Base-by-base conservation (phyloP, 345 rosid species). In the Euphorbia peplus region DNA sequence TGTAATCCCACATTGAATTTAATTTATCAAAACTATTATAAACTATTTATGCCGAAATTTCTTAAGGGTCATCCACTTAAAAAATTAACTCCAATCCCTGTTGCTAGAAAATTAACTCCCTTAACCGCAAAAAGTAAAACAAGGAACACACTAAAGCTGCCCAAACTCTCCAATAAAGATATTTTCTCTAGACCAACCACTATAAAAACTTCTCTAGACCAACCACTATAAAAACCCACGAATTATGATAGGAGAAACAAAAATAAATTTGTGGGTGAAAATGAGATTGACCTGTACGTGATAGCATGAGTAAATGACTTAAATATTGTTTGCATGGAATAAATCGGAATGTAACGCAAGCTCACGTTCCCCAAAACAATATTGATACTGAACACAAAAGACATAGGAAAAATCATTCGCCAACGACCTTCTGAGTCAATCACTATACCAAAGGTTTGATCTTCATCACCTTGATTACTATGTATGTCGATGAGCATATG, bases 281-380 rank as follows among this genome's bases (percentile, higher is more conserved):
- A 30, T 24, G 28, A 51, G 60, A 55, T 81, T 44, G 39, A 95
- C 99, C 99, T 83, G 99, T n/a, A n/a, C n/a, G n/a, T 95, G 61
- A 98, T 95, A 51, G 99, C 99, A 28, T 98, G 99, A 69, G 99
- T 95, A 72, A 95, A 95, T 28, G 99, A 95, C 80, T 95, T 95
- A 39, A 95, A n/a, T n/a, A n/a, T 95, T 0, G 99, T 95, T 83
- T 95, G 99, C 99, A 95, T 95, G 80, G 92, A 95, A 1, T 98
- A 95, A 68, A 95, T 98, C 1, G 99, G 99, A 44, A 95, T 95
- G 77, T 92, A 95, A 0, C 98, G 88, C 26, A 95, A 78, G 80
- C 99, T 95, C 70, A 95, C 91, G 58, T 95, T 95, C 51, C 99
- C 99, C 74, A 95, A 53, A 67, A 95, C 99, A 24, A 95, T 95